Base-by-base conservation (phyloP, 2,329 filamentous ascomycete genomes). In the Hymenoscyphus infarciens region DNA sequence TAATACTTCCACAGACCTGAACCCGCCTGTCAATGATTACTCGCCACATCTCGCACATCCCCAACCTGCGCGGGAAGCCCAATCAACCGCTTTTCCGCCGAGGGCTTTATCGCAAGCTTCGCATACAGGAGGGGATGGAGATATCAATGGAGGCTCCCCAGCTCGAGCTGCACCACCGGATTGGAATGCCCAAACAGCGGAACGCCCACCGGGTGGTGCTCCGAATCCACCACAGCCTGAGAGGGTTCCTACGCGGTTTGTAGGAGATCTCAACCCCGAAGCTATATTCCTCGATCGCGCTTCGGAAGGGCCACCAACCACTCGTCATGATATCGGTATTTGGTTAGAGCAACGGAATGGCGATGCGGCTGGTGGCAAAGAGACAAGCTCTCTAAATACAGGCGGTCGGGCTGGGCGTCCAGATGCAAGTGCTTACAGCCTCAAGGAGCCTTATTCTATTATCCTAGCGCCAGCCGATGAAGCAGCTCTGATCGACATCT, bases 181-280 rank as follows among this genome's bases (percentile, higher is more conserved):
- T 25, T 52, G 45, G 45, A 22, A 25, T 52, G 3, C 16, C 2
- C 27, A 19, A 7, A 2, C 29, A 19, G 27, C 31, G 13, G 33
- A 56, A 35, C 8, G 27, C 13, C 1, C 29, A 56, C 5, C 33
- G 1, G 54, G 29, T 16, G 54, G 11, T 56, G 6, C 19, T 29
- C 29, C 10, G 15, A 19, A n/a, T 7, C 19, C 54, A 19, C 8
- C 35, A 19, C 56, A 22, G 5, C 6, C 19, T 16, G 35, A 19
- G 5, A 42, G 15, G 29, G 19, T 55, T 16, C 8, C 58, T 10
- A 53, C 29, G 0, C 58, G 58, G 7, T 60, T 60, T 29, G 58
- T 60, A 33, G 58, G 58, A 31, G 58, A 60, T n/a, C 58, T 60
- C 29, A 60, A 60, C 22, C 58, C 58, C 22, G 58, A 60, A 33